Evolutionary conservation across 176 grass and related monocot genomes (phyloP).

Genomic region (Otatea glauca): DNA sequence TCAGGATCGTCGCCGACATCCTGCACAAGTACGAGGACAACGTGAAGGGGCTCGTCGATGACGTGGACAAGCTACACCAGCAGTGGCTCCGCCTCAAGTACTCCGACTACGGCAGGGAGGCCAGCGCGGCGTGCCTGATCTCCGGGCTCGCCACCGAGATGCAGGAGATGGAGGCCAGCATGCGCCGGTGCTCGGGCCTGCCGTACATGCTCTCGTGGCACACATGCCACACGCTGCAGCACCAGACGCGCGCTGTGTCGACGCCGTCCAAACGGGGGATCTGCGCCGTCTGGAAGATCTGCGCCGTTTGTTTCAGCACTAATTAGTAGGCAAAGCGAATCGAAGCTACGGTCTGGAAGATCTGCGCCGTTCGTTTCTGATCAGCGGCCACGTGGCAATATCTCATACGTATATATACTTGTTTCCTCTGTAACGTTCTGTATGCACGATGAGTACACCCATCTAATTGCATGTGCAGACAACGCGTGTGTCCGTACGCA

Average conservation of each 20-base stretch:
- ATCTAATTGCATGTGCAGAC: too few relatives aligned
- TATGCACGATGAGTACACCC: too few relatives aligned
- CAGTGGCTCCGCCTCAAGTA: background rate
- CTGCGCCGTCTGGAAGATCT: too few relatives aligned
- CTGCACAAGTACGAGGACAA: background rate
- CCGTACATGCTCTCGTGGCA: slow-evolving; percentile 1
- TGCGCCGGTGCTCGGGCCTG: background rate
- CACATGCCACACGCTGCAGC: background rate
- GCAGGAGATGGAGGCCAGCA: background rate
- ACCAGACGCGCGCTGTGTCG: background rate
- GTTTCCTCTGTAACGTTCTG: too few relatives aligned
- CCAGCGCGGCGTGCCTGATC: background rate
- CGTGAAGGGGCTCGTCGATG: background rate
- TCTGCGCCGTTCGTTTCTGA: too few relatives aligned
- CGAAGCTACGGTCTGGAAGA: too few relatives aligned
- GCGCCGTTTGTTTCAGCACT: too few relatives aligned
- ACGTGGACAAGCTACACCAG: background rate
- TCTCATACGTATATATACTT: too few relatives aligned
- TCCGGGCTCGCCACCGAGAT: background rate
- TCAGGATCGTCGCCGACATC: background rate
- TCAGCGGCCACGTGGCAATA: too few relatives aligned
- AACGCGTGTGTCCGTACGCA: too few relatives aligned
- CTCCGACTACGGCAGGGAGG: background rate
- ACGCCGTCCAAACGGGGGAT: too few relatives aligned
- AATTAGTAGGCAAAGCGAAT: too few relatives aligned